These are phyloP conservation scores for Venturia pyrina DNA, from an alignment of 2,329 filamentous ascomycete genomes.

Conservation along the genomic window DNA sequence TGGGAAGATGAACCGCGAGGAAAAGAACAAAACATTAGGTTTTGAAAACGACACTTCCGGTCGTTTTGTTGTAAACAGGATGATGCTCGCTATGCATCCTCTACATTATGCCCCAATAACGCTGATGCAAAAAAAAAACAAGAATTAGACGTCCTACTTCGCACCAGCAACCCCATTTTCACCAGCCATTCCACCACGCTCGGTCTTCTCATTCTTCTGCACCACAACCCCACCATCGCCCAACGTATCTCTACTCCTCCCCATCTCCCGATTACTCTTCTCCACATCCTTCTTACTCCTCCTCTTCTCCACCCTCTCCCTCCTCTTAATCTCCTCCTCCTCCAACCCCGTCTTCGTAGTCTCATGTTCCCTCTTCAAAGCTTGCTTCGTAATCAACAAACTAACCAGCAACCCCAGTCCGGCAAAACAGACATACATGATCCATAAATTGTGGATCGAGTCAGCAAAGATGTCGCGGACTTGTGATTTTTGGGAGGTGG, in stretches of 20 bases:
- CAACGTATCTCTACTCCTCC: too few relatives aligned
- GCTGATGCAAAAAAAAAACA: not conserved
- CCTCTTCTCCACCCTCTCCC: conserved; percentile 9
- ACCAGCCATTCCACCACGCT: not conserved
- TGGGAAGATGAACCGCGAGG: not conserved
- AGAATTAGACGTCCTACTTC: not conserved
- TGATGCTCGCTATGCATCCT: not conserved
- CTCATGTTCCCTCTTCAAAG: conserved; percentile 24
- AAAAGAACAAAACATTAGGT: not conserved
- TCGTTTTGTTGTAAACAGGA: not conserved
- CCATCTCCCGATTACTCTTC: not conserved
- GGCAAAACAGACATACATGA: conserved; percentile 27
- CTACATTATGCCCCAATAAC: not conserved
- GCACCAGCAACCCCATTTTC: not conserved
- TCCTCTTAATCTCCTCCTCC: conserved; percentile 18
- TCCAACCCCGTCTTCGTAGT: conserved; percentile 31
- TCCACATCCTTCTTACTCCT: not conserved
- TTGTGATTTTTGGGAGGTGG: conserved; percentile 28
- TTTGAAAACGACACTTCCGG: not conserved
- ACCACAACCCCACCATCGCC: not conserved
- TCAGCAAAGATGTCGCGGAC: conserved; percentile 26
- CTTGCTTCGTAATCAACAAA: conserved; percentile 25
- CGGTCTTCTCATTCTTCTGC: not conserved
- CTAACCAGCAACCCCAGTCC: conserved; percentile 23
- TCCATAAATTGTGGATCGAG: conserved; percentile 29